Evolutionary conservation across 768 basidiomycete species (phyloP).

Genomic region (Galerina sulciceps): DNA sequence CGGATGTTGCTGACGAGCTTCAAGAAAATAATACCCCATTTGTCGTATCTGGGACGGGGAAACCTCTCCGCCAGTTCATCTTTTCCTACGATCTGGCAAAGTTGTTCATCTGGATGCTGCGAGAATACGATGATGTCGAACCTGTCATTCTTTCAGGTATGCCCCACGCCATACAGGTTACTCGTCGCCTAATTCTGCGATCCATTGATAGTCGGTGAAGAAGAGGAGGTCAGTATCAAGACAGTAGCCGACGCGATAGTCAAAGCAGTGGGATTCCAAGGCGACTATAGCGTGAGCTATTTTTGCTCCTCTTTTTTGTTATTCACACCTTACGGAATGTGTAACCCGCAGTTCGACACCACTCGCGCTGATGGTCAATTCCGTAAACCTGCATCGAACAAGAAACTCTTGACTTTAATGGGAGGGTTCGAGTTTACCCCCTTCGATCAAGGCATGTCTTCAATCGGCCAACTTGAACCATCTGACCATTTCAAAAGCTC

Average conservation of each 20-base stretch:
- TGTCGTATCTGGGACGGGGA: conserved; percentile 87
- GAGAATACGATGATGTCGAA: conserved; percentile 91
- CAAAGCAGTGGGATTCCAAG: conserved; percentile 77
- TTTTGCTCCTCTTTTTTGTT: conserved; percentile 21
- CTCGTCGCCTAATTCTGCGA: neutral
- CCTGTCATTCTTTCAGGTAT: conserved; percentile 90
- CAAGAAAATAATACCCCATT: conserved; percentile 84
- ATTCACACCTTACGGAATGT: neutral
- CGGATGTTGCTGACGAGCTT: neutral
- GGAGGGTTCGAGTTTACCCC: conserved; percentile 91
- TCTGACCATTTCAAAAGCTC: conserved; percentile 48
- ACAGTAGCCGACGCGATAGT: conserved; percentile 91
- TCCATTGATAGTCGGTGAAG: conserved; percentile 74
- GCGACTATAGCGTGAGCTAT: conserved; percentile 63
- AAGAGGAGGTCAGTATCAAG: conserved; percentile 94
- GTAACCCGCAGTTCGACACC: conserved; percentile 71
- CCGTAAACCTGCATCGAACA: conserved; percentile 95
- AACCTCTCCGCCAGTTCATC: conserved; percentile 95
- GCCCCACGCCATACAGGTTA: conserved; percentile 12
- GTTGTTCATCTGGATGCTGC: conserved; percentile 90
- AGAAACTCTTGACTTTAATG: conserved; percentile 77
- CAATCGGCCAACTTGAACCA: neutral
- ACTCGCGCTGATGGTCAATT: conserved; percentile 90
- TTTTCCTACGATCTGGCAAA: conserved; percentile 96
- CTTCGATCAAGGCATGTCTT: conserved; percentile 72